Conservation (phyloP, 2,329 filamentous ascomycete genomes). For the Clarireedia sp. region DNA sequence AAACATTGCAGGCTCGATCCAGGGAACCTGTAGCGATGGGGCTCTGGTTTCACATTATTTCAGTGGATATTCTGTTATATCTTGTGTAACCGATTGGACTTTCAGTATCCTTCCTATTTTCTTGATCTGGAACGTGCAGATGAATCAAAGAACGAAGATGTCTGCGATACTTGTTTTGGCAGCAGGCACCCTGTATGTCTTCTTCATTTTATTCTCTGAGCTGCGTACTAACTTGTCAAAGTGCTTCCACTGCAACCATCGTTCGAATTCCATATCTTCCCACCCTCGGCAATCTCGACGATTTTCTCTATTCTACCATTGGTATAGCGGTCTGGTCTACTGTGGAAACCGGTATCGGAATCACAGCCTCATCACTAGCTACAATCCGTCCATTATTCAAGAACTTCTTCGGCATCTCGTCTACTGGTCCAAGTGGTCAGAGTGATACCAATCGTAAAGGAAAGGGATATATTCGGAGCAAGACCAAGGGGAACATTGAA, state of each 20-base stretch:
- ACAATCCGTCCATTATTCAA: slow-evolving; percentile 31
- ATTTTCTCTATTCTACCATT: slow-evolving; percentile 34
- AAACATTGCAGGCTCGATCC: slow-evolving; percentile 14
- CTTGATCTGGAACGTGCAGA: slow-evolving; percentile 35
- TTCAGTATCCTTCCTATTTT: slow-evolving; percentile 34
- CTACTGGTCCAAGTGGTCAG: too few species aligned
- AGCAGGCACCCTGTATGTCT: slow-evolving; percentile 32
- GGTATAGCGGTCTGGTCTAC: slow-evolving; percentile 37
- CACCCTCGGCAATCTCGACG: slow-evolving; percentile 29
- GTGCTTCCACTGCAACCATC: slow-evolving; percentile 35
- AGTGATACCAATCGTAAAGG: too few species aligned
- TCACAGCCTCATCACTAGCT: slow-evolving; percentile 33
- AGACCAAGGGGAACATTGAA: too few species aligned
- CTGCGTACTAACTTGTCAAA: background rate
- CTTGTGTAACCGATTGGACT: slow-evolving; percentile 34
- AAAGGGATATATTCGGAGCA: too few species aligned
- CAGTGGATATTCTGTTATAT: slow-evolving; percentile 34
- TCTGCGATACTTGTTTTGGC: slow-evolving; percentile 26
- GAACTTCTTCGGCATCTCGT: too few species aligned
- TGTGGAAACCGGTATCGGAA: slow-evolving; percentile 35
- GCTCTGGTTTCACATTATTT: slow-evolving; percentile 28
- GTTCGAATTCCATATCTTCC: slow-evolving; percentile 36
- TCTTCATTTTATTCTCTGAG: background rate
- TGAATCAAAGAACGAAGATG: slow-evolving; percentile 33
- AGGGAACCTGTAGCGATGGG: slow-evolving; percentile 30